Evolutionary conservation across 208 protist genomes (phyloP).

Genomic region (Leishmania amazonensis): DNA sequence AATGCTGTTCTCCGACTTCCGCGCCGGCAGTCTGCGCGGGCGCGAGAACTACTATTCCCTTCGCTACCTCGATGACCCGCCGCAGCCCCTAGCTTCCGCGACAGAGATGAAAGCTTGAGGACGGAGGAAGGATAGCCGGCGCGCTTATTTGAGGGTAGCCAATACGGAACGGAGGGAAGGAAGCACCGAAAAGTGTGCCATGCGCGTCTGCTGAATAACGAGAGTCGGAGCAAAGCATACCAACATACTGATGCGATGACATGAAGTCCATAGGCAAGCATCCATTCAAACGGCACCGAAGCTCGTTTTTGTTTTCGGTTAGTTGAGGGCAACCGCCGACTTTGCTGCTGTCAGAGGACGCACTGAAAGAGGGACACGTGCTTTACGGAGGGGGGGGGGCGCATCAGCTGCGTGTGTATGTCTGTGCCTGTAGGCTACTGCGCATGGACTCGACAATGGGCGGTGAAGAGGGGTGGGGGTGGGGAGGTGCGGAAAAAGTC

Average conservation of each 20-base stretch:
- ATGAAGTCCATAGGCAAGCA: neutral
- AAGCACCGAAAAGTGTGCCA: neutral
- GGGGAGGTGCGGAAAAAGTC: neutral
- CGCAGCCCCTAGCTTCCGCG: neutral
- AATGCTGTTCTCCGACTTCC: constrained; percentile 69
- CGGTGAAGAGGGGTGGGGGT: neutral
- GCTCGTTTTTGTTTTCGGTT: neutral
- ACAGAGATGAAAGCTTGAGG: neutral
- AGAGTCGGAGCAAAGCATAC: neutral
- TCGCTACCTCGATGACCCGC: constrained; percentile 39
- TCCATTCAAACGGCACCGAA: neutral
- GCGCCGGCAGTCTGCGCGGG: constrained; percentile 23
- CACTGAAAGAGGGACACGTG: neutral
- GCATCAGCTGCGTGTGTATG: neutral
- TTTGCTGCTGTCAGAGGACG: neutral
- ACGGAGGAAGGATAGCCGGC: neutral
- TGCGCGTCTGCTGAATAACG: neutral
- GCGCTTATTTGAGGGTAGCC: neutral
- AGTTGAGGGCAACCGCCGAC: neutral
- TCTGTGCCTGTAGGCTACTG: neutral
- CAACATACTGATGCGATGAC: neutral
- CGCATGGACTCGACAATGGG: neutral
- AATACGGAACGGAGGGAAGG: neutral
- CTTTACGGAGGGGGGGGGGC: neutral
- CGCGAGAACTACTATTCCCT: constrained; percentile 57